Evolutionary conservation across 768 basidiomycete genomes (phyloP).

Genomic region (Leccinum ochraceum): DNA sequence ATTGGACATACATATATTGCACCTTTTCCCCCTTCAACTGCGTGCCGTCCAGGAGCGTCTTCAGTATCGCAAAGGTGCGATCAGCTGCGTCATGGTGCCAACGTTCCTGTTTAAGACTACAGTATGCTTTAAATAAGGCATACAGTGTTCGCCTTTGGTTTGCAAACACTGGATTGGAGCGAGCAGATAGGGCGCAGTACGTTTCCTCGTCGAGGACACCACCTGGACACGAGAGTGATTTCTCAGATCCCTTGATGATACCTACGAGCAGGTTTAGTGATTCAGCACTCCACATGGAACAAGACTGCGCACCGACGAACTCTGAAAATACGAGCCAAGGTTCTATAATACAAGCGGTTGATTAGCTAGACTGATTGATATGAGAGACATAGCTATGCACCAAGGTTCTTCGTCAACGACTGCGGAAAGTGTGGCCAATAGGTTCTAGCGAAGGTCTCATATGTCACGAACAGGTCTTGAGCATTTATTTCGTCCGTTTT

Average conservation of each 20-base stretch:
- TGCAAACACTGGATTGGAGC: conserved; percentile 57
- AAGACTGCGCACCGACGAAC: conserved; percentile 51
- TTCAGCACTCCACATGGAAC: background rate
- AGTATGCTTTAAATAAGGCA: conserved; percentile 53
- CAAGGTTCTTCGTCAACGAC: conserved; percentile 41
- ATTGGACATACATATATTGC: conserved; percentile 52
- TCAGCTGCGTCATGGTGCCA: conserved; percentile 60
- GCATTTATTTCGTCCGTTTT: conserved; percentile 15
- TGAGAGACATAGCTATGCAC: background rate
- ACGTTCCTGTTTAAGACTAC: conserved; percentile 41
- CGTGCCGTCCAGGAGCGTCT: conserved; percentile 29
- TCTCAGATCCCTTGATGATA: conserved; percentile 70
- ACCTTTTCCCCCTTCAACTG: conserved; percentile 43
- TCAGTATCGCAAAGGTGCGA: conserved; percentile 56
- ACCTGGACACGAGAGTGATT: conserved; percentile 36
- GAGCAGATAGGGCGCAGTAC: conserved; percentile 51
- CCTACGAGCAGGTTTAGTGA: conserved; percentile 32
- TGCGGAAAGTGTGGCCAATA: conserved; percentile 67
- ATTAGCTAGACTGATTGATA: background rate
- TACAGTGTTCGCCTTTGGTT: conserved; percentile 50
- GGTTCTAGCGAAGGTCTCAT: conserved; percentile 43
- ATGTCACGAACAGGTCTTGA: conserved; percentile 40
- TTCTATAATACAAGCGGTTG: conserved; percentile 31
- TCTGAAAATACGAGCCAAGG: conserved; percentile 64
- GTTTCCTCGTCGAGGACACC: conserved; percentile 43